Evolutionary conservation across 768 basidiomycete species (phyloP), one percentile per base, ranked within the genome.

Genomic region (Pholiota molesta): DNA sequence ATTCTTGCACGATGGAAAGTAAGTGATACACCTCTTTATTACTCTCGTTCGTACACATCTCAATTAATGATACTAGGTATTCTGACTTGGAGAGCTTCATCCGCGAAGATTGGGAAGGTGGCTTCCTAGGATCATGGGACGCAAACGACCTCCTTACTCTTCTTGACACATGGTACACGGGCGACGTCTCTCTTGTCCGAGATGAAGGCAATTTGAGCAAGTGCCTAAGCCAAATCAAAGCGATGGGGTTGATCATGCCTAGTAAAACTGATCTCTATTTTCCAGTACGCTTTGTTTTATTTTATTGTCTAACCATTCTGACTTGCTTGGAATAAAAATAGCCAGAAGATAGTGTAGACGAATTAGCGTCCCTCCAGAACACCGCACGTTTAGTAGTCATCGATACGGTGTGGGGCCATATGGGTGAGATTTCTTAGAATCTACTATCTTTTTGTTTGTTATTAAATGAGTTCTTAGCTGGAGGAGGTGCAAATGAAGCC

Each of bases 191-290:
- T 7, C 69, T 66, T 21, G 69, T 85, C 16, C 74, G 76, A 17
- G 75, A 82, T 64, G 73, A 72, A 0, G 81, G 80, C 16, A 73
- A 83, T 64, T 75, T 83, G 29, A 73, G 69, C 51, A 77, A 74
- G 37, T 74, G 75, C 42, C 66, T 86, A 58, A 63, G 68, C 1
- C 69, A 66, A 17, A 82, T 85, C 71, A 80, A 79, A 62, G 83
- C 84, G 3, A 81, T 77, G 60, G 84, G 83, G 3, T 65, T 86
- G 45, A 79, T 86, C 52, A 84, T 86, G 83, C 85, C 86, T 4
- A 81, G 79, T 64, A 84, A 83, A 73, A 85, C 83, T 1, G 86
- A 86, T 63, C 69, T 87, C 40, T 85, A 86, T 68, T 86, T 87
- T 69, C 75, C 86, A 19, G 83, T 84, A 59, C 39, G 72, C 65